A percentile compares a stretch with the other conserved stretches of the same genome.
phyloP scores from a whole-genome alignment of 768 basidiomycete genomes.

The Termitomyces heimii region DNA sequence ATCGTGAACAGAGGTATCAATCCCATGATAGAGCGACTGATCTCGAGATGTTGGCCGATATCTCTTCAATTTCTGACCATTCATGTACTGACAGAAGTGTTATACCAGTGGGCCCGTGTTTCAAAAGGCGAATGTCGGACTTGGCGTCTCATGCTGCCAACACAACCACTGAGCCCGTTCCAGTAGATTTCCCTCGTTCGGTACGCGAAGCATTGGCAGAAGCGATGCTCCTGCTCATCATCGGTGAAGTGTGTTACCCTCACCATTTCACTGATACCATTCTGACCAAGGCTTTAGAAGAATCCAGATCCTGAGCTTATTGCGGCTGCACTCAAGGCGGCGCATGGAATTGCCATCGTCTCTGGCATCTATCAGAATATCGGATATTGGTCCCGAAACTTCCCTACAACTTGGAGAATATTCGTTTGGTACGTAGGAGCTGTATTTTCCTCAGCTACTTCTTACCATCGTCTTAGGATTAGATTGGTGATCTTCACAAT shows the following conservation, averaged over 20 bases:
- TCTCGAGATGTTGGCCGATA: too few species aligned
- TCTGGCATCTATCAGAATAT: slow-evolving; percentile 8
- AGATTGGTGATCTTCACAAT: slow-evolving; percentile 3
- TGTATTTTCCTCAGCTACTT: neutral
- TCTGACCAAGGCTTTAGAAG: neutral
- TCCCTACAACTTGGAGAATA: slow-evolving; percentile 6
- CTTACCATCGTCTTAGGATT: neutral
- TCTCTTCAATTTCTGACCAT: too few species aligned
- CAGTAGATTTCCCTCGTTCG: too few species aligned
- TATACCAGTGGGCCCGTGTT: too few species aligned
- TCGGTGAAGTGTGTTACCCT: slow-evolving; percentile 1
- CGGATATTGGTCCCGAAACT: slow-evolving; percentile 4
- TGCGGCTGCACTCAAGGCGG: slow-evolving; percentile 2
- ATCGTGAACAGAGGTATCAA: too few species aligned
- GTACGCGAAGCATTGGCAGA: too few species aligned
- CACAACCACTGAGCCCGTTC: too few species aligned
- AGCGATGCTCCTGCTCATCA: too few species aligned
- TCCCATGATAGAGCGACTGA: too few species aligned
- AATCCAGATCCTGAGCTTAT: slow-evolving; percentile 3
- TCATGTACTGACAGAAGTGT: too few species aligned
- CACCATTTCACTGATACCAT: neutral
- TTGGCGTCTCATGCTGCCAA: too few species aligned
- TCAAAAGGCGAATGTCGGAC: too few species aligned
- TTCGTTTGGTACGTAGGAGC: neutral
- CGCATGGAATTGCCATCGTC: slow-evolving; percentile 3